These are phyloP conservation scores for Claviceps sorghi DNA, from an alignment of 2,329 filamentous ascomycete species.

Conservation along the genomic window DNA sequence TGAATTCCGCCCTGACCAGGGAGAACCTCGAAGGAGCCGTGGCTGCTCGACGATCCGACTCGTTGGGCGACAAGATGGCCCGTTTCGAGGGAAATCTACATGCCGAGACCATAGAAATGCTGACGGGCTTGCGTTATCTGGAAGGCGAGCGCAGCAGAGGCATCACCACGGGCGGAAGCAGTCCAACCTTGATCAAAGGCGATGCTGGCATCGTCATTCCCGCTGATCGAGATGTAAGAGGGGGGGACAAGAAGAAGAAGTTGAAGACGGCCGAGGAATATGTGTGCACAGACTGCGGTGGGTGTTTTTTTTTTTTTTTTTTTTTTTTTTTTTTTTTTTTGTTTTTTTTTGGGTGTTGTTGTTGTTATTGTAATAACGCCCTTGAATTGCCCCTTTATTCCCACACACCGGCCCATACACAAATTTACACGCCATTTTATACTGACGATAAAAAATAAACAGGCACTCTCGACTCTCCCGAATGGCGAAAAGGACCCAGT, in stretches of 20 bases:
- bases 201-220: conserved; percentile 79
- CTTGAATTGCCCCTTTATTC: no score
- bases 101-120: conserved; percentile 80
- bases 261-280: conserved; percentile 76
- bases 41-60: conserved; percentile 53
- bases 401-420: not conserved
- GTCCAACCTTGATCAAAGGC: conserved; percentile 67
- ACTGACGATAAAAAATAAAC: conserved; percentile 15
- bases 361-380: no score
- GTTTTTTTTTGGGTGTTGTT: no score
- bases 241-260: conserved; percentile 75
- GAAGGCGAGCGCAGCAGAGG: conserved; percentile 80
- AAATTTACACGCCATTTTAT: not conserved
- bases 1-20: conserved; percentile 57
- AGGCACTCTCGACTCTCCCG: conserved; percentile 78
- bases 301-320: conserved; percentile 13
- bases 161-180: conserved; percentile 73
- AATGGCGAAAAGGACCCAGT: conserved; percentile 88
- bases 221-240: conserved; percentile 57
- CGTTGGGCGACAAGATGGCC: conserved; percentile 72
- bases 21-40: conserved; percentile 66
- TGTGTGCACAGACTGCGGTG: conserved; percentile 86
- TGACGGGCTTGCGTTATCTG: conserved; percentile 75
- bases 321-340: not conserved
- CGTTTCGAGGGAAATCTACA: conserved; percentile 63